Evolutionary conservation across 1,284 basidiomycete species (phyloP).

Genomic region (Megacollybia platyphylla): DNA sequence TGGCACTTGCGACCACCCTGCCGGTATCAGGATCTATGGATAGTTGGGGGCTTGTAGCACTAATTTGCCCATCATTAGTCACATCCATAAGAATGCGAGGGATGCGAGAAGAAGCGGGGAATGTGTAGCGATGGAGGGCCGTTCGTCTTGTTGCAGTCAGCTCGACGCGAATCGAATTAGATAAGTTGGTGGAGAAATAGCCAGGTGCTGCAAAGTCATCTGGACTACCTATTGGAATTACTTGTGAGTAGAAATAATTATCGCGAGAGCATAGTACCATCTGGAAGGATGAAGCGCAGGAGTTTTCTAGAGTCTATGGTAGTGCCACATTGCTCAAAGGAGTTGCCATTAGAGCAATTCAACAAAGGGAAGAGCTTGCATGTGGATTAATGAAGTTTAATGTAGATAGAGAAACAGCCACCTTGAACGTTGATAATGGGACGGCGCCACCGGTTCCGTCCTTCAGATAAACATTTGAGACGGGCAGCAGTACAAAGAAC

Average conservation of each 20-base stretch:
- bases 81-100: constrained; percentile 43
- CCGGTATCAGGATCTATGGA: constrained; percentile 31
- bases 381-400: constrained; percentile 34
- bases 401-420: too few relatives aligned
- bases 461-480: background rate
- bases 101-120: constrained; percentile 23
- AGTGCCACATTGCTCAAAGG: constrained; percentile 37
- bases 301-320: constrained; percentile 30
- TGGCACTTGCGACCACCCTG: constrained; percentile 25
- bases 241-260: background rate
- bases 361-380: constrained; percentile 48
- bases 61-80: constrained; percentile 43
- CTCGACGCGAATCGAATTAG: constrained; percentile 43
- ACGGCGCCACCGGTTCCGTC: background rate
- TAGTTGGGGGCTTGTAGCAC: constrained; percentile 32
- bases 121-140: constrained; percentile 42
- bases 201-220: constrained; percentile 50
- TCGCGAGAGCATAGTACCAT: constrained; percentile 20
- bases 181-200: constrained; percentile 51
- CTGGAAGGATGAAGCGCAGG: constrained; percentile 25
- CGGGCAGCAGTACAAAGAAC: background rate
- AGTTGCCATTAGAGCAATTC: constrained; percentile 21
- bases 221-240: constrained; percentile 25
- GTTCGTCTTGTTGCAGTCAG: constrained; percentile 42
- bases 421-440: constrained; percentile 18